Conservation (phyloP, 306 rosid species). For the Cicer cuneatum region DNA sequence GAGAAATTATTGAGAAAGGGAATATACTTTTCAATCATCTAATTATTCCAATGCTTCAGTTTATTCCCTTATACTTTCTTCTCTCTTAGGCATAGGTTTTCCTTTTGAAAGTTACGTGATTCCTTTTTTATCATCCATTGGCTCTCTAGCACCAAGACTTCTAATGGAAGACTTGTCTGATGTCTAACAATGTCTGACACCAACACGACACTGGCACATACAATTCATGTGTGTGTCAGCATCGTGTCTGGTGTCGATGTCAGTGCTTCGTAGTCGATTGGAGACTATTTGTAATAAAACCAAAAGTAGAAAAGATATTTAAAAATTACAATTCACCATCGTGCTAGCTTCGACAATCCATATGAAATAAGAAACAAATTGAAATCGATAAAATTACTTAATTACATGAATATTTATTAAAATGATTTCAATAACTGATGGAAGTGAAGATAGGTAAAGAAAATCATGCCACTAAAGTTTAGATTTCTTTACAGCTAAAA, state of each 20-base stretch:
- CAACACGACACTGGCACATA: too few species aligned
- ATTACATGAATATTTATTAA: neutral
- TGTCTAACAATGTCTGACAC: too few species aligned
- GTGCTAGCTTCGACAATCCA: neutral
- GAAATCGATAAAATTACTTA: conserved; percentile 9
- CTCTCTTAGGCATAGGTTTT: neutral
- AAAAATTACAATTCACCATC: neutral
- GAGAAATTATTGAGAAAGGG: conserved; percentile 28
- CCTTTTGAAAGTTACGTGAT: neutral
- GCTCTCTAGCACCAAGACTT: too few species aligned
- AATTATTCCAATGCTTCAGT: conserved; percentile 29
- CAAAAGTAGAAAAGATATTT: neutral
- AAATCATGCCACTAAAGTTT: neutral
- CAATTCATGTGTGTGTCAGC: too few species aligned
- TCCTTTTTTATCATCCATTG: conserved; percentile 14
- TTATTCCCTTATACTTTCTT: conserved; percentile 28
- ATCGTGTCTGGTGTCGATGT: too few species aligned
- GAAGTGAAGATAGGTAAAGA: neutral
- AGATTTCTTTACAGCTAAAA: conserved; percentile 1
- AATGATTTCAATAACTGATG: neutral
- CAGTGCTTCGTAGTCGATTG: too few species aligned
- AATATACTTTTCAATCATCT: neutral
- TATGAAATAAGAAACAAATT: neutral
- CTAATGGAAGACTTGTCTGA: too few species aligned
- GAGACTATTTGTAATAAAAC: neutral